Conservation (phyloP, 2,329 filamentous ascomycete genomes). For the Fragosphaeria purpurea region DNA sequence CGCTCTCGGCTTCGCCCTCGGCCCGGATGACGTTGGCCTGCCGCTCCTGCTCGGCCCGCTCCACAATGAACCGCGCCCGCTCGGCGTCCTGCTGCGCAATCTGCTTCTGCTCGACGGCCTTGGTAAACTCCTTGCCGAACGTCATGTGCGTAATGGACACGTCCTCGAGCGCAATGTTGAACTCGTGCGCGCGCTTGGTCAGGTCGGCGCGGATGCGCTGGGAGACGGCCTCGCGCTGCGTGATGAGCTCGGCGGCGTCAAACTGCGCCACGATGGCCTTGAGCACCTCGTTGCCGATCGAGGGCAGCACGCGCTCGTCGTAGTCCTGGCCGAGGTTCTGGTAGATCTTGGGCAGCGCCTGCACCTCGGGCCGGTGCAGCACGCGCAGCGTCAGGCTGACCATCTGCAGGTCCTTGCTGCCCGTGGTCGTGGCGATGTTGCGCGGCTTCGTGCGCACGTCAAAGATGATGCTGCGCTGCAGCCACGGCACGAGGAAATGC, state of each 20-base stretch:
- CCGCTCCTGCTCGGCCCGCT: slow-evolving; percentile 96
- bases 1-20: slow-evolving; percentile 94
- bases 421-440: slow-evolving; percentile 95
- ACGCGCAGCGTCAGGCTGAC: slow-evolving; percentile 99
- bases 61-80: slow-evolving; percentile 93
- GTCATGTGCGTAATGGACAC: slow-evolving; percentile 99
- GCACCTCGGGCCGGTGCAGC: slow-evolving; percentile 78
- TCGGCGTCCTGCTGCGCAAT: slow-evolving; percentile 99
- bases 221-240: slow-evolving; percentile 92
- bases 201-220: slow-evolving; percentile 90
- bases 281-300: slow-evolving; percentile 96
- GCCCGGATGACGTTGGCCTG: slow-evolving; percentile 98
- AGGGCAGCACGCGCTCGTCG: slow-evolving; percentile 91
- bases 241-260: slow-evolving; percentile 97
- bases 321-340: slow-evolving; percentile 72
- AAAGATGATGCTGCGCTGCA: slow-evolving; percentile 89
- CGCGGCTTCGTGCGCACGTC: slow-evolving; percentile 96
- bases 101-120: slow-evolving; percentile 99
- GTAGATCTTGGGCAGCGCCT: slow-evolving; percentile 92
- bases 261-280: slow-evolving; percentile 99
- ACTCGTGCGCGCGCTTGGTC: slow-evolving; percentile 84
- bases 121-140: slow-evolving; percentile 97
- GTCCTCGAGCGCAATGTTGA: slow-evolving; percentile 98
- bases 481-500: slow-evolving; percentile 91
- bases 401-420: slow-evolving; percentile 99